These are phyloP conservation scores for Jackrogersella minutella DNA, from an alignment of 495 filamentous ascomycete genomes.

Conservation along the genomic window DNA sequence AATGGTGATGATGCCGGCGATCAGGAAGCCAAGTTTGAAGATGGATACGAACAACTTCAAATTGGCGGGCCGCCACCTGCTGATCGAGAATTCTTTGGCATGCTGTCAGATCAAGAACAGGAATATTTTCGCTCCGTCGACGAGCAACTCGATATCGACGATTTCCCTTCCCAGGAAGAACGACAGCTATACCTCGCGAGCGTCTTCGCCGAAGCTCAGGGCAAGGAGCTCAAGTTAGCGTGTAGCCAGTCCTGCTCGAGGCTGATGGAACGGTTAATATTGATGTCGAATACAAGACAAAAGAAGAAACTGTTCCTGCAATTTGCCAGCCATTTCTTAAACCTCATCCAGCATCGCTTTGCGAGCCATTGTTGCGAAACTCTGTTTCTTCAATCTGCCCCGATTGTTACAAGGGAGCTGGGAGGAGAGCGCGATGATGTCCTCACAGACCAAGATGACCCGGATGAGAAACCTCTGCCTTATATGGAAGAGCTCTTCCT, in stretches of 20 bases:
- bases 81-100: slow-evolving; percentile 78
- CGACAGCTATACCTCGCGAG: slow-evolving; percentile 80
- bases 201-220: slow-evolving; percentile 83
- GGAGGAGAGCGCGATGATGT: slow-evolving; percentile 52
- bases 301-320: slow-evolving; percentile 84
- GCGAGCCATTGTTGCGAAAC: slow-evolving; percentile 97
- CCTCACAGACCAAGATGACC: slow-evolving; percentile 54
- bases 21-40: slow-evolving; percentile 44
- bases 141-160: slow-evolving; percentile 85
- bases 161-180: slow-evolving; percentile 81
- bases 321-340: slow-evolving; percentile 87
- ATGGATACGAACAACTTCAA: slow-evolving; percentile 29
- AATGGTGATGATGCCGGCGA: slow-evolving; percentile 32
- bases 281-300: slow-evolving; percentile 79
- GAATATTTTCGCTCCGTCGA: slow-evolving; percentile 93
- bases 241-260: slow-evolving; percentile 94
- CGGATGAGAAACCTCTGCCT: slow-evolving; percentile 48
- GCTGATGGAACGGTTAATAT: slow-evolving; percentile 88
- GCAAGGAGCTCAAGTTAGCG: slow-evolving; percentile 95
- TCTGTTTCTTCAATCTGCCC: slow-evolving; percentile 82
- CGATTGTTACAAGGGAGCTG: slow-evolving; percentile 76
- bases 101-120: slow-evolving; percentile 88
- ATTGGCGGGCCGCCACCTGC: slow-evolving; percentile 37
- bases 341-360: slow-evolving; percentile 91
- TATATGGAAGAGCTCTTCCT: slow-evolving; percentile 89